These are phyloP conservation scores for Alternaria novae-zelandiae DNA, from an alignment of 2,329 filamentous ascomycete genomes.

Conservation along the genomic window DNA sequence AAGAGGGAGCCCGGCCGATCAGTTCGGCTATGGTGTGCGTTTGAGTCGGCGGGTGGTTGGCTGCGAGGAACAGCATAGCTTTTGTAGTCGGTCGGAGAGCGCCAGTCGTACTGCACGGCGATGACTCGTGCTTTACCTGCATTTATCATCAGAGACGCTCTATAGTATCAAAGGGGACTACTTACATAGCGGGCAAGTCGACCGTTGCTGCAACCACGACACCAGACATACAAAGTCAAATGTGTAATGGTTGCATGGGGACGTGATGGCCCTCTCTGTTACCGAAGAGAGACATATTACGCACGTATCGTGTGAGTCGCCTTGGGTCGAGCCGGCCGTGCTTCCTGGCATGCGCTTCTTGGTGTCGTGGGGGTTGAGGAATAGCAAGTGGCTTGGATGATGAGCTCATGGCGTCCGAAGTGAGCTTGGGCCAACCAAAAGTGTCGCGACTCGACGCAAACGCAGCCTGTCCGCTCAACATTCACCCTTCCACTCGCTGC, in stretches of 20 bases:
- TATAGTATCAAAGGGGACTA: slow-evolving; percentile 1
- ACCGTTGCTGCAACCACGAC: slow-evolving; percentile 77
- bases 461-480: background rate
- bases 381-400: slow-evolving; percentile 4
- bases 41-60: slow-evolving; percentile 9
- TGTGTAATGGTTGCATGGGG: slow-evolving; percentile 78
- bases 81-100: slow-evolving; percentile 61
- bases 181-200: slow-evolving; percentile 82
- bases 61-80: slow-evolving; percentile 61
- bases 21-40: background rate
- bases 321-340: slow-evolving; percentile 14
- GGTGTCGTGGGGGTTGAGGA: slow-evolving; percentile 8
- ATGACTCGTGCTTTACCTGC: slow-evolving; percentile 60
- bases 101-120: slow-evolving; percentile 70
- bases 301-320: slow-evolving; percentile 57
- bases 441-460: slow-evolving; percentile 18
- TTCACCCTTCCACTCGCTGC: slow-evolving; percentile 7
- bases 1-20: slow-evolving; percentile 12
- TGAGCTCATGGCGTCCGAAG: slow-evolving; percentile 21
- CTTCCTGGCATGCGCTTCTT: slow-evolving; percentile 35
- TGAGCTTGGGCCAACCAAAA: slow-evolving; percentile 24
- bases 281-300: slow-evolving; percentile 86
- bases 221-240: slow-evolving; percentile 88
- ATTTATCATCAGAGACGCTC: background rate
- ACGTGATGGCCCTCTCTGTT: slow-evolving; percentile 72